These are phyloP conservation scores for Circinella umbellata DNA, from an alignment of 371 early-diverging fungal genomes.

Conservation along the genomic window DNA sequence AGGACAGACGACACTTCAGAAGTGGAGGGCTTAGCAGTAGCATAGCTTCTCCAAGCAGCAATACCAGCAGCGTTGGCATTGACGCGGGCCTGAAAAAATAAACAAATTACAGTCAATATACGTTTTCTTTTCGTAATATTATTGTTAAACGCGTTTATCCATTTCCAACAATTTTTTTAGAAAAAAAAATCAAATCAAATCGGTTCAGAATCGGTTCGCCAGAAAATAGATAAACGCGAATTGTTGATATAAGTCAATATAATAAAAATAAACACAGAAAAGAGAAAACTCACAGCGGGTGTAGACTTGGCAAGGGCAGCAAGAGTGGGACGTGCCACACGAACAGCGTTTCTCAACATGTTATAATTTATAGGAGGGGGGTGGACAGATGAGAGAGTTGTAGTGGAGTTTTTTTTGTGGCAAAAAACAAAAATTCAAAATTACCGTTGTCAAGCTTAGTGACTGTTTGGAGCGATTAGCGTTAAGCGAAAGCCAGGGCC, in stretches of 20 bases:
- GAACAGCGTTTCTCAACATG: slow-evolving; percentile 60
- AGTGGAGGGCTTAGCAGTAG: slow-evolving; percentile 60
- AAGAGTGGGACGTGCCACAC: slow-evolving; percentile 52
- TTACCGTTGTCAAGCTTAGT: slow-evolving; percentile 6
- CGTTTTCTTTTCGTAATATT: neutral
- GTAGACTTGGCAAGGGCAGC: slow-evolving; percentile 45
- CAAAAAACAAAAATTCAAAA: slow-evolving; percentile 5
- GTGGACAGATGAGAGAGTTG: slow-evolving; percentile 15
- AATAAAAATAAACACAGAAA: neutral
- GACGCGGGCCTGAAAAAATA: slow-evolving; percentile 37
- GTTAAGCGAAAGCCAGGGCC: neutral
- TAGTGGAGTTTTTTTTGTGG: neutral
- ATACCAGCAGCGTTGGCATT: slow-evolving; percentile 53
- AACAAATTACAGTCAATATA: neutral
- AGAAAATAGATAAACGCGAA: too few relatives aligned
- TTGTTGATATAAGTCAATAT: too few relatives aligned
- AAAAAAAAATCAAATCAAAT: too few relatives aligned
- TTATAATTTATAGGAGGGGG: neutral
- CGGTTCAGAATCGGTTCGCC: too few relatives aligned
- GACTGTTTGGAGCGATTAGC: neutral
- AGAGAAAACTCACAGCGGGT: slow-evolving; percentile 37
- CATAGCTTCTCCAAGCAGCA: slow-evolving; percentile 54
- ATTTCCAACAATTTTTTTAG: too few relatives aligned
- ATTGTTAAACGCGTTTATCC: too few relatives aligned
- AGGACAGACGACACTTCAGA: slow-evolving; percentile 89